phyloP scores from a whole-genome alignment of 371 early-diverging fungal species.

The Apophysomyces sp. region DNA sequence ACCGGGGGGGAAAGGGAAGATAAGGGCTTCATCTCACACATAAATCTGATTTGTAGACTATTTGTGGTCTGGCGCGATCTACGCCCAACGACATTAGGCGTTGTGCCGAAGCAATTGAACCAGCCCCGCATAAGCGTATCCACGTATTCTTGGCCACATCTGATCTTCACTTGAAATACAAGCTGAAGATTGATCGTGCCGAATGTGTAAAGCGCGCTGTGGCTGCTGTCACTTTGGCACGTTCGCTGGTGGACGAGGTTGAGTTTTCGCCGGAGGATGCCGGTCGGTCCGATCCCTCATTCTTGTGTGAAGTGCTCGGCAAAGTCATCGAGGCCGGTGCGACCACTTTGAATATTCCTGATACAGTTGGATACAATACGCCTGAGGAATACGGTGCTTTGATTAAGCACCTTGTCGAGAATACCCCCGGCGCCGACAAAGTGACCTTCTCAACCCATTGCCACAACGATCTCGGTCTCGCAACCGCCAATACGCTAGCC shows the following conservation, averaged over 20 bases:
- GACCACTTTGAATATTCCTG: constrained; percentile 94
- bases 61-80: constrained; percentile 92
- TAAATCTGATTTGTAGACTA: constrained; percentile 53
- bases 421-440: constrained; percentile 76
- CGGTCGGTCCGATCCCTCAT: constrained; percentile 85
- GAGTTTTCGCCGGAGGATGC: constrained; percentile 97
- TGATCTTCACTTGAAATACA: constrained; percentile 92
- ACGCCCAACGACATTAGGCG: constrained; percentile 84
- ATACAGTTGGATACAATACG: constrained; percentile 93
- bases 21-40: neutral
- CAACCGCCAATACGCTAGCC: constrained; percentile 94
- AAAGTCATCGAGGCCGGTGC: constrained; percentile 95
- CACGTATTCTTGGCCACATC: constrained; percentile 96
- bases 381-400: constrained; percentile 88
- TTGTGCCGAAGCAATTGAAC: constrained; percentile 83
- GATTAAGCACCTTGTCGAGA: constrained; percentile 75
- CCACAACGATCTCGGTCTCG: constrained; percentile 96
- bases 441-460: constrained; percentile 93
- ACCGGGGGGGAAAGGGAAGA: neutral
- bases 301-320: constrained; percentile 80
- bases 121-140: constrained; percentile 85
- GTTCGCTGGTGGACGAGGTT: constrained; percentile 78
- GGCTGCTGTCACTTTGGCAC: constrained; percentile 79
- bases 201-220: constrained; percentile 86
- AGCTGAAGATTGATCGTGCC: constrained; percentile 86